These are phyloP conservation scores for Kwoniella sp. DNA, from an alignment of 768 basidiomycete genomes.

Conservation along the genomic window DNA sequence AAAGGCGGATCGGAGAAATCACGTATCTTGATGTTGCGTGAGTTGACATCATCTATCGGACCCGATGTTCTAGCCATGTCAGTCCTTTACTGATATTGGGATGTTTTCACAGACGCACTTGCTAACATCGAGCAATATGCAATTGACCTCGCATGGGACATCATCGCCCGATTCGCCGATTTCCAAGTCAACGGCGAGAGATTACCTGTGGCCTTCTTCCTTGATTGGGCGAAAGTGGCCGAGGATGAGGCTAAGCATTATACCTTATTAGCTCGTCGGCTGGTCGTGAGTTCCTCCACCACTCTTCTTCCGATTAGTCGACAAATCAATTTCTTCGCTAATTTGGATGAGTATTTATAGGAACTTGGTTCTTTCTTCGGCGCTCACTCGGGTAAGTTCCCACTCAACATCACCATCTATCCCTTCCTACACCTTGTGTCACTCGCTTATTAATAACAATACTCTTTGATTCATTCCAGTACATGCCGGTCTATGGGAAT, in stretches of 20 bases:
- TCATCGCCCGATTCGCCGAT: conserved; percentile 73
- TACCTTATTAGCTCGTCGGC: conserved; percentile 66
- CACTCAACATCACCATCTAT: background rate
- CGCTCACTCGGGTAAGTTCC: conserved; percentile 53
- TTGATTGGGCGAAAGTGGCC: conserved; percentile 80
- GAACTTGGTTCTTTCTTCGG: conserved; percentile 67
- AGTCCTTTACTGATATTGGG: background rate
- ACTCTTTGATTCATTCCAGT: too few relatives aligned
- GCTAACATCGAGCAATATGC: conserved; percentile 90
- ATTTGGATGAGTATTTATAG: conserved; percentile 5
- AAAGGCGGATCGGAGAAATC: conserved; percentile 62
- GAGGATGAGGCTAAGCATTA: conserved; percentile 79
- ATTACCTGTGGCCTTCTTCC: conserved; percentile 73
- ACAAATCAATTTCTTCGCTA: too few relatives aligned
- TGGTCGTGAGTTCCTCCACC: conserved; percentile 62
- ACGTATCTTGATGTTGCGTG: conserved; percentile 69
- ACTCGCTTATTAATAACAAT: too few relatives aligned
- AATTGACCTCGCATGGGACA: conserved; percentile 86
- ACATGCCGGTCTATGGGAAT: conserved; percentile 79
- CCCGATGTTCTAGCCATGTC: too few relatives aligned
- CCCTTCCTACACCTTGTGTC: too few relatives aligned
- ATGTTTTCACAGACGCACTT: conserved; percentile 60
- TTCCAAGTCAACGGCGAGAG: conserved; percentile 57
- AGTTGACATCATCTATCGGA: conserved; percentile 19
- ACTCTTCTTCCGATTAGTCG: too few relatives aligned